These are phyloP conservation scores for Miscanthus sacchariflorus DNA, from an alignment of 202 grass and related monocot species.

Conservation along the genomic window DNA sequence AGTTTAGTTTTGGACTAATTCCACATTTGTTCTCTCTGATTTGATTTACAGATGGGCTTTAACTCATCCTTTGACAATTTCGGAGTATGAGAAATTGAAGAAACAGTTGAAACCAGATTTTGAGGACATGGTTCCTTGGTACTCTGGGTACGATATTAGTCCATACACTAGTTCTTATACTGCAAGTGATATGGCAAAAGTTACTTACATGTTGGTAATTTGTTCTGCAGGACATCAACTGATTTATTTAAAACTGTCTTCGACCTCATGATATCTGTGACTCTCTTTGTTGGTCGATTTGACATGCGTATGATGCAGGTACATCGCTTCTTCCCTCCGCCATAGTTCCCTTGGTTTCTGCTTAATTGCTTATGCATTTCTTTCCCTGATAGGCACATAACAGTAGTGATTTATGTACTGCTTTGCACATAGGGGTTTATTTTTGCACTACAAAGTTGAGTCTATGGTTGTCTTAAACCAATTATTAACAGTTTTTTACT, in stretches of 20 bases:
- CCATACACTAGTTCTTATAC: slow-evolving; percentile 34
- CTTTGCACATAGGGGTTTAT: slow-evolving; percentile 11
- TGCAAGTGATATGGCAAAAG: slow-evolving; percentile 4
- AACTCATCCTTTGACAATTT: slow-evolving; percentile 84
- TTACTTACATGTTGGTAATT: slow-evolving; percentile 34
- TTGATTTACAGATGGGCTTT: slow-evolving; percentile 78
- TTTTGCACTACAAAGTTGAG: slow-evolving; percentile 25
- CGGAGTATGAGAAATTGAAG: slow-evolving; percentile 89
- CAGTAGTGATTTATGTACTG: slow-evolving; percentile 20
- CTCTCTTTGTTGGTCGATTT: slow-evolving; percentile 95
- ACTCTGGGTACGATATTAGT: slow-evolving; percentile 82
- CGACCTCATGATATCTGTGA: slow-evolving; percentile 97
- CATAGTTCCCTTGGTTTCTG: neutral
- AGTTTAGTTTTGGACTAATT: slow-evolving; percentile 31
- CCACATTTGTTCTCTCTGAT: slow-evolving; percentile 13
- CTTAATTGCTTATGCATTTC: slow-evolving; percentile 1
- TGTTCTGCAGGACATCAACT: slow-evolving; percentile 85
- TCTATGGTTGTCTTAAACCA: slow-evolving; percentile 7
- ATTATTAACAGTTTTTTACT: slow-evolving; percentile 36
- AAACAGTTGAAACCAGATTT: slow-evolving; percentile 98
- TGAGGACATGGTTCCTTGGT: slow-evolving; percentile 99
- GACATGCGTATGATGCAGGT: slow-evolving; percentile 99
- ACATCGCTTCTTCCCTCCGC: slow-evolving; percentile 16
- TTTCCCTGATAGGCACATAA: slow-evolving; percentile 15
- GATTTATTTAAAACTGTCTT: slow-evolving; percentile 99